Evolutionary conservation across 768 basidiomycete species (phyloP).

Genomic region (Nidula microcarpa): DNA sequence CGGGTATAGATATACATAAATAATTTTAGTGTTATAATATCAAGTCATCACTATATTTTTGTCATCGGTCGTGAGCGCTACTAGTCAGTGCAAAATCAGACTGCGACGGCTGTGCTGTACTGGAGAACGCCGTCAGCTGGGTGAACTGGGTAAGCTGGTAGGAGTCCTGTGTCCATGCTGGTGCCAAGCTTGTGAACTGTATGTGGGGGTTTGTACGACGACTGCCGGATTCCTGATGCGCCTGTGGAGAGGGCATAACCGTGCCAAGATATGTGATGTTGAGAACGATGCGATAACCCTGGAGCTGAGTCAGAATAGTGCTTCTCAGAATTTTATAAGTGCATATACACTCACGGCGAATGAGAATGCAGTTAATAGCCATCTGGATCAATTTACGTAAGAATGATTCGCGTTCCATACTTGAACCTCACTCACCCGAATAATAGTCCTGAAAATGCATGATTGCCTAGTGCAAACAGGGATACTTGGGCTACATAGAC

Average conservation of each 20-base stretch:
- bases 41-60: too few relatives aligned
- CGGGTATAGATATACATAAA: too few relatives aligned
- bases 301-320: not conserved
- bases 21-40: too few relatives aligned
- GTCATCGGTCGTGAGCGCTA: too few relatives aligned
- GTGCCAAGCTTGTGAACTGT: conserved; percentile 22
- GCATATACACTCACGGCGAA: conserved; percentile 19
- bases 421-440: conserved; percentile 20
- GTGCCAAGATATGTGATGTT: conserved; percentile 21
- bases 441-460: conserved; percentile 22
- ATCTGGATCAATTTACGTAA: conserved; percentile 15
- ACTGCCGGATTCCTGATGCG: not conserved
- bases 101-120: too few relatives aligned
- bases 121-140: too few relatives aligned
- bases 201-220: conserved; percentile 22
- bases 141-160: conserved; percentile 12
- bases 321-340: not conserved
- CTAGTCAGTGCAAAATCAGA: too few relatives aligned
- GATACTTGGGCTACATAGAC: conserved; percentile 20
- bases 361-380: conserved; percentile 29
- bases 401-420: not conserved
- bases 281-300: conserved; percentile 35
- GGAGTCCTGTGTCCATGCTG: conserved; percentile 13
- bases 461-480: conserved; percentile 18
- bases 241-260: not conserved